Evolutionary conservation across 495 filamentous ascomycete genomes (phyloP).

Genomic region (Aspergillus olivimuriae): DNA sequence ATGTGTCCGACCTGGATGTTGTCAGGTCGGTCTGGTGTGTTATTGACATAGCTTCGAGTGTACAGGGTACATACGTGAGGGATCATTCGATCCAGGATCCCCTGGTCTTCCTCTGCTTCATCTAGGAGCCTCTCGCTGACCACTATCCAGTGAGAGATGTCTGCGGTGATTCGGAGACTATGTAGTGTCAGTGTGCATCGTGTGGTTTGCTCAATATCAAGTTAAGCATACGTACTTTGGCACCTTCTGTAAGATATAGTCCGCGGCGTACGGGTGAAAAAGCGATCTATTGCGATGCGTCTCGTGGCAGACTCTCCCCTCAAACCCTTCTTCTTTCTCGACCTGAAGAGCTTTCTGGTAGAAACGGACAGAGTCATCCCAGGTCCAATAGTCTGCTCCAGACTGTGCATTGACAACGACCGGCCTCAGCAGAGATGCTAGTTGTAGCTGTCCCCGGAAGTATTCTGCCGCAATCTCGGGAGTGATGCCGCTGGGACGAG

Average conservation of each 20-base stretch:
- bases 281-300: slow-evolving; percentile 24
- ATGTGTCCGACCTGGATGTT: slow-evolving; percentile 19
- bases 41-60: too few relatives aligned
- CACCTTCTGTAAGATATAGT: slow-evolving; percentile 14
- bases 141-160: slow-evolving; percentile 26
- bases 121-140: slow-evolving; percentile 20
- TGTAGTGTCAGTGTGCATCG: background rate
- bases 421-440: slow-evolving; percentile 9
- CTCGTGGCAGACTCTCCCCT: slow-evolving; percentile 21
- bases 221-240: slow-evolving; percentile 20
- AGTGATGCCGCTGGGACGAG: slow-evolving; percentile 13
- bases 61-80: slow-evolving; percentile 15
- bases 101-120: slow-evolving; percentile 17
- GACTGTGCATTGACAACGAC: slow-evolving; percentile 20
- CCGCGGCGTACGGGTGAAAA: slow-evolving; percentile 19
- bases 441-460: slow-evolving; percentile 15
- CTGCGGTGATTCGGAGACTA: slow-evolving; percentile 20
- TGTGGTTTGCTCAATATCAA: background rate
- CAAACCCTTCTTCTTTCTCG: slow-evolving; percentile 18
- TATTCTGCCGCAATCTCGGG: slow-evolving; percentile 12
- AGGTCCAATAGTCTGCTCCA: slow-evolving; percentile 21
- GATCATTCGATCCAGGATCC: slow-evolving; percentile 15
- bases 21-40: background rate
- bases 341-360: slow-evolving; percentile 15
- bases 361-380: slow-evolving; percentile 23